A percentile compares a stretch with the other conserved stretches of the same genome.
Evolutionary conservation across 2,329 filamentous ascomycete species (phyloP).

Genomic region (Tolypocladium endophyticum): DNA sequence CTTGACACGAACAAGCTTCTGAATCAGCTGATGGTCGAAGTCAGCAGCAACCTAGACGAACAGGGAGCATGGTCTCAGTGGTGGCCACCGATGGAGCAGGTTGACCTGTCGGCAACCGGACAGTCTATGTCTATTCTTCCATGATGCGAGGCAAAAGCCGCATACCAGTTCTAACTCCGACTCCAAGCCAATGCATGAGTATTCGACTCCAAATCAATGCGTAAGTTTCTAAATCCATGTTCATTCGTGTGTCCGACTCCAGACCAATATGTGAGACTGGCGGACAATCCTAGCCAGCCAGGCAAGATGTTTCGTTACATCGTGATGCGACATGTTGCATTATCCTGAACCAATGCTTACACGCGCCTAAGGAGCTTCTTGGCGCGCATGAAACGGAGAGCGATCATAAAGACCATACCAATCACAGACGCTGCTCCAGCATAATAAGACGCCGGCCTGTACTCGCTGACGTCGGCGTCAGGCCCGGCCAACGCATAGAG

Average conservation of each 20-base stretch:
- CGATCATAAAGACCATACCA: constrained; percentile 8
- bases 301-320: background rate
- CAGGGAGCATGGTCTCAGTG: constrained; percentile 16
- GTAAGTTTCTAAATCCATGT: background rate
- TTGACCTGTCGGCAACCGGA: constrained; percentile 5
- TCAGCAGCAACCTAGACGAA: constrained; percentile 15
- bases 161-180: background rate
- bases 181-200: background rate
- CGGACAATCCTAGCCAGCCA: background rate
- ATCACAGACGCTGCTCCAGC: constrained; percentile 13
- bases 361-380: constrained; percentile 2
- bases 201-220: background rate
- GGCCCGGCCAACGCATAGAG: constrained; percentile 12
- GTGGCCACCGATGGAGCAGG: constrained; percentile 13
- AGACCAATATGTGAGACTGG: background rate
- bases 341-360: background rate
- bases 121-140: background rate
- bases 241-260: background rate
- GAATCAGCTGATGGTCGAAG: constrained; percentile 13
- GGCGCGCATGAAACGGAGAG: constrained; percentile 3
- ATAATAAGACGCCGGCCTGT: constrained; percentile 16
- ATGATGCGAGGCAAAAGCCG: background rate
- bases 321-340: background rate
- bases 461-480: constrained; percentile 7
- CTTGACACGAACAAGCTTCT: constrained; percentile 11